Base-by-base conservation (phyloP, 2,329 filamentous ascomycete genomes). In the Ilyonectria mors-panacis region DNA sequence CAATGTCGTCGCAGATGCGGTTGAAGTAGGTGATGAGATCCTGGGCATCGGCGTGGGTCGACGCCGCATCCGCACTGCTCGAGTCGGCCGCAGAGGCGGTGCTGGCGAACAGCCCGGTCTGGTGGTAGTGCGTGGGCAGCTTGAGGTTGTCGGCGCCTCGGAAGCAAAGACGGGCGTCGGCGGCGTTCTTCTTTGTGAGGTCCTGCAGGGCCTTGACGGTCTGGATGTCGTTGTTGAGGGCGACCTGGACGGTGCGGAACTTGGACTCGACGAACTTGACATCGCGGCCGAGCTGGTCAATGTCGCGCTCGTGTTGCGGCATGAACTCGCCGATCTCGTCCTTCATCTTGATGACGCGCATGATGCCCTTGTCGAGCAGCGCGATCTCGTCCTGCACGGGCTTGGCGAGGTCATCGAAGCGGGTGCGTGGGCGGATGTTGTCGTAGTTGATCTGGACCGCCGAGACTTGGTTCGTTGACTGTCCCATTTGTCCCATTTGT, bases 331-430 rank as follows among this genome's bases (percentile, higher is more conserved):
- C 91, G 64, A 95, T 91, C 72, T 97, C 89, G 73, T 92, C 89
- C 77, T 93, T 92, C 80, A 92, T 91, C 65, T 88, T 87, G 76
- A 97, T 94, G 78, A 96, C 94, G 60, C 88, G 87, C 74, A 94
- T 89, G 73, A 99, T 95, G 70, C 92, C 89, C 65, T 89, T 88
- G 80, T 99, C 95, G 70, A 97, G 89, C 10, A 86, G 82, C 69
- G 93, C 89, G 68, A 99, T 93, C 72, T 94, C 84, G 69, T 90
- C 89, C 77, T 97, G 94, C 17, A 97, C 85, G 33, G 93, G 90
- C 72, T 95, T 92, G 67, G 93, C 90, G 30, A 97, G 91, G 80
- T 97, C 95, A 78, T 94, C 94, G 84, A 96, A 98, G 68, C 96
- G 93, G 4, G 94, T 97, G 0, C 95, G 97, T 17, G 93, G 92